A percentile compares a stretch with the other conserved stretches of the same genome.
Evolutionary conservation across 2,329 filamentous ascomycete genomes (phyloP).

Genomic region (Botrytis galanthina): DNA sequence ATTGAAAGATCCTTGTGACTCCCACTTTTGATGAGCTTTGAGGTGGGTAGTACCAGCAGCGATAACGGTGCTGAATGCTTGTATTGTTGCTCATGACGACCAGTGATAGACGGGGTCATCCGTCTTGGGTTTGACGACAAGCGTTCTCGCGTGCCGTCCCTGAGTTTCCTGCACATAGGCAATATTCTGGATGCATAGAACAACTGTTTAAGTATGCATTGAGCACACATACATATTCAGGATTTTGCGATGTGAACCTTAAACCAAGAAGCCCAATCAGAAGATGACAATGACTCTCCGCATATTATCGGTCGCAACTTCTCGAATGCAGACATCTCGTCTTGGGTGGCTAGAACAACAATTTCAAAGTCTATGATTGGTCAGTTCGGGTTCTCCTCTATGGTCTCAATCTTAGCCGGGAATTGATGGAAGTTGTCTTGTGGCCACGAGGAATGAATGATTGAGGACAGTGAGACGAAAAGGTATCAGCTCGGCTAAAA

Average conservation of each 20-base stretch:
- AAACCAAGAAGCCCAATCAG: no score
- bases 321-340: neutral
- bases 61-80: conserved; percentile 3
- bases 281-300: neutral
- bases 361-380: neutral
- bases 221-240: neutral
- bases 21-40: conserved; percentile 3
- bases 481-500: neutral
- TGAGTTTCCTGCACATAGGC: neutral
- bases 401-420: neutral
- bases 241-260: neutral
- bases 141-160: neutral
- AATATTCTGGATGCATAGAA: conserved; percentile 3
- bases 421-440: neutral
- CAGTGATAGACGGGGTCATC: neutral
- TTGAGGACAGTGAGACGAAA: neutral
- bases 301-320: neutral
- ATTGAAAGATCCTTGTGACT: neutral
- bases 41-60: neutral
- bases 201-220: neutral
- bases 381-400: neutral
- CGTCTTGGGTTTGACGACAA: neutral
- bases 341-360: neutral
- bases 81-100: neutral
- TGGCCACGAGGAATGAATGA: neutral